Base-by-base conservation (phyloP, 1,284 basidiomycete species). In the Crepidotus sp. region DNA sequence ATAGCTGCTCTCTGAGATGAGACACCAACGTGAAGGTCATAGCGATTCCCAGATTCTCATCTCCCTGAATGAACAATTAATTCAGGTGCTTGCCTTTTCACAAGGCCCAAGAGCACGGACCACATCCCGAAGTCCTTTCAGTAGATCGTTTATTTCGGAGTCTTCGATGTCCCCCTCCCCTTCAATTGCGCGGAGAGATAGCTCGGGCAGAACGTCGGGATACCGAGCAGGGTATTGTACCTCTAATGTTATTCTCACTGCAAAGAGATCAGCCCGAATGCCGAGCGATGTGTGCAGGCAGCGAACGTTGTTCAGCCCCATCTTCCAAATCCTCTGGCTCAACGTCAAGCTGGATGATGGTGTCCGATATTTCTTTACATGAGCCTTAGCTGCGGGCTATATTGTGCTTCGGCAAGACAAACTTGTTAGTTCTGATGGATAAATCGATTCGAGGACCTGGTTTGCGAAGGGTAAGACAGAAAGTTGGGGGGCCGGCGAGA, bases 11-110 rank as follows among this genome's bases (percentile, higher is more conserved):
- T 50, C 87, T 75, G 35, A 97, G 73, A 55, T 90, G 84, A 2
- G 89, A 84, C 3, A 92, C 86, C 5, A 98, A 72, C 0, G 94
- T 91, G 60, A 97, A 98, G 9, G 92, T 94, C 93, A 98, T 97
- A 2, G 95, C 92, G 84, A 97, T 95, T 29, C 93, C 93, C 18
- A 92, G 60, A 55, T 89, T 94, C 59, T 97, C 93, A 59, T 86
- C 77, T 21, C 85, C 93, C 89, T 93, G 53, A 13, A 51, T 45
- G 31, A 40, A 46, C 19, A 34, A 35, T 31, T 50, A 11, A 19
- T 45, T 32, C 27, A 42, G 44, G 47, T 26, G 26, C n/a, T 22
- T 36, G 14, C 27, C 40, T 22, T 40, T 41, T 32, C 36, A 11
- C 30, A 17, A 14, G 17, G 35, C 19, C 14, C n/a, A 41, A 38